Percentiles rank a stretch among this genome's conserved stretches.
Evolutionary conservation across 257 asterid genomes (phyloP).

Genomic region (Scutellaria galericulata): DNA sequence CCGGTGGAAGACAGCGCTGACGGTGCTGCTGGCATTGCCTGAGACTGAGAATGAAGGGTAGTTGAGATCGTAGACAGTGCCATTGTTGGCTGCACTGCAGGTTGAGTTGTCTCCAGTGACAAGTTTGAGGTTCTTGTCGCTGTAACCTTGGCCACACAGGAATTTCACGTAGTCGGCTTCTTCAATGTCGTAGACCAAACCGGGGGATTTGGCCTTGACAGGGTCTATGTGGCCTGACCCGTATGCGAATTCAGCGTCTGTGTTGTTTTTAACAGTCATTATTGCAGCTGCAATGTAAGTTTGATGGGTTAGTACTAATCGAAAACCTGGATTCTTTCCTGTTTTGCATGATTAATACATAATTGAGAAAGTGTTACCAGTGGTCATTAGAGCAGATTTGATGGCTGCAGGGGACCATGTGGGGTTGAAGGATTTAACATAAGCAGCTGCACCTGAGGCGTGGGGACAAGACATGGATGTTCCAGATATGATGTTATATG

Average conservation of each 20-base stretch:
- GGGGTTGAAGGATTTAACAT: slow-evolving; percentile 64
- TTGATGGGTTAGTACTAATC: not conserved
- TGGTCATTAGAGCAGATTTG: slow-evolving; percentile 72
- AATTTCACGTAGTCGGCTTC: slow-evolving; percentile 59
- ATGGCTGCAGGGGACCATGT: slow-evolving; percentile 67
- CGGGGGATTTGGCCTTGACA: slow-evolving; percentile 56
- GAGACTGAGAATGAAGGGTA: slow-evolving; percentile 60
- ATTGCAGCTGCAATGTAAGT: slow-evolving; percentile 45
- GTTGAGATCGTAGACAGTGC: slow-evolving; percentile 61
- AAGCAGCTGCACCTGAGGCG: slow-evolving; percentile 66
- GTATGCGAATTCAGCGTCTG: slow-evolving; percentile 66
- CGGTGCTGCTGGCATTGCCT: not conserved
- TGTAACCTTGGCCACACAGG: slow-evolving; percentile 81
- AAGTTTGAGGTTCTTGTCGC: slow-evolving; percentile 44
- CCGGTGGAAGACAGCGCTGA: slow-evolving; percentile 46
- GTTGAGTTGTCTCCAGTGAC: slow-evolving; percentile 58
- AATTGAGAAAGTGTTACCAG: slow-evolving; percentile 38
- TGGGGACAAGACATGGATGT: slow-evolving; percentile 83
- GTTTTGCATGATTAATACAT: not conserved
- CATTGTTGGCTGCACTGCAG: slow-evolving; percentile 47
- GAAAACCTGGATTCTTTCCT: too few relatives aligned
- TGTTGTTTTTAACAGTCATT: slow-evolving; percentile 44
- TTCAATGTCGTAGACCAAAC: slow-evolving; percentile 59
- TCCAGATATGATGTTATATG: slow-evolving; percentile 59
- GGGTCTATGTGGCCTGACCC: slow-evolving; percentile 84